Conservation (phyloP, 2,329 filamentous ascomycete species). For the Penicillium oxalicum region DNA sequence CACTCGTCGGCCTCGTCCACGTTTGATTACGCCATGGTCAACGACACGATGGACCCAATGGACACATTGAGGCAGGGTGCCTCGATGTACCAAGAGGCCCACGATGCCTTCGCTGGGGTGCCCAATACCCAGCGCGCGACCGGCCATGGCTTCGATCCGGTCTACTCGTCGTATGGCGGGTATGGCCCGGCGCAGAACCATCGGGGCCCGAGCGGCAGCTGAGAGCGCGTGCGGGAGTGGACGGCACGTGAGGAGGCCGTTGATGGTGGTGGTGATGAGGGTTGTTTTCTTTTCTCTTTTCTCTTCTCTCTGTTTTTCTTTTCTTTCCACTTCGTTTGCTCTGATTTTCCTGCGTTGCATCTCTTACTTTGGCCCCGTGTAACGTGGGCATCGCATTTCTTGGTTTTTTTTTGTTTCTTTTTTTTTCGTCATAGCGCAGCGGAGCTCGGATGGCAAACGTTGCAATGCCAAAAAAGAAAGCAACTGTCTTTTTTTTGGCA, state of each 20-base stretch:
- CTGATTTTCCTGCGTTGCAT: background rate
- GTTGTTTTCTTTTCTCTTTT: background rate
- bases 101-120: conserved; percentile 25
- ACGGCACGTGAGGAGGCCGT: too few species aligned
- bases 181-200: conserved; percentile 30
- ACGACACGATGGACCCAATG: conserved; percentile 36
- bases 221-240: conserved; percentile 4
- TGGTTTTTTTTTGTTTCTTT: too few species aligned
- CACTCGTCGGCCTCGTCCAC: conserved; percentile 37
- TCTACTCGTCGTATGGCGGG: conserved; percentile 30
- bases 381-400: too few species aligned
- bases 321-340: background rate
- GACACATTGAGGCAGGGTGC: conserved; percentile 33
- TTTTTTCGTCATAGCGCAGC: too few species aligned
- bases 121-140: conserved; percentile 21
- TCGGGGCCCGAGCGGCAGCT: conserved; percentile 31
- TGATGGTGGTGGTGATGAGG: background rate
- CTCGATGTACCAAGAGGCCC: conserved; percentile 31
- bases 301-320: background rate
- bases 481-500: too few species aligned
- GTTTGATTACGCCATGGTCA: conserved; percentile 34
- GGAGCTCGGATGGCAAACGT: too few species aligned
- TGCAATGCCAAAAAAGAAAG: too few species aligned
- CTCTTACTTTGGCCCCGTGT: too few species aligned
- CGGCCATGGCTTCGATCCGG: conserved; percentile 26